A percentile compares a stretch with the other conserved stretches of the same genome.
Evolutionary conservation across 768 basidiomycete genomes (phyloP).

Genomic region (Leccinum disarticulatum): DNA sequence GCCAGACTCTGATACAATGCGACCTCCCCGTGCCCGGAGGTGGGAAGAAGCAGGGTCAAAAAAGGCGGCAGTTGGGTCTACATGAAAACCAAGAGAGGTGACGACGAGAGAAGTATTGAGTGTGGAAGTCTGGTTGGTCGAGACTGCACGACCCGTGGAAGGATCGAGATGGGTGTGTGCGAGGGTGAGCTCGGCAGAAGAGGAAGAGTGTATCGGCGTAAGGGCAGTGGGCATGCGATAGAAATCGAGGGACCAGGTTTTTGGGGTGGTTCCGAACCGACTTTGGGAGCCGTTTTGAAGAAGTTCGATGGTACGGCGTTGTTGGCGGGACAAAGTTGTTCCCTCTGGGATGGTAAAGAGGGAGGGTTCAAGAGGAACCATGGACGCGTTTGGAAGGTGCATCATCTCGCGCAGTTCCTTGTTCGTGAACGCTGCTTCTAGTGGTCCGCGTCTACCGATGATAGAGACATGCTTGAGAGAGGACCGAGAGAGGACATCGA

Average conservation of each 20-base stretch:
- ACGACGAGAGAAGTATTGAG: constrained; percentile 75
- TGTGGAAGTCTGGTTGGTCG: constrained; percentile 53
- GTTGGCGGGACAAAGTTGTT: constrained; percentile 53
- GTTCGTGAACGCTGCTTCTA: constrained; percentile 86
- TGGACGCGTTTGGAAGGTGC: constrained; percentile 57
- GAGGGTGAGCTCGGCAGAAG: constrained; percentile 47
- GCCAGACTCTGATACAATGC: constrained; percentile 45
- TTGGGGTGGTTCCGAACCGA: constrained; percentile 46
- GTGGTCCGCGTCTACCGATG: constrained; percentile 81
- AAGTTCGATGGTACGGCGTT: constrained; percentile 64
- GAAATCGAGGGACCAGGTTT: constrained; percentile 83
- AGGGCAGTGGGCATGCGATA: constrained; percentile 68
- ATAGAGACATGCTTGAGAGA: constrained; percentile 76
- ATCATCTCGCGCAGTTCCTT: constrained; percentile 92
- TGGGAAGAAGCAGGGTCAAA: constrained; percentile 57
- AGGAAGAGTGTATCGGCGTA: constrained; percentile 18
- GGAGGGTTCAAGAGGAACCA: constrained; percentile 57
- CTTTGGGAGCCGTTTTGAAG: constrained; percentile 63
- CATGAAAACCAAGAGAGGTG: constrained; percentile 84
- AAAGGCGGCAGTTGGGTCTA: constrained; percentile 59
- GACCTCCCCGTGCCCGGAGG: constrained; percentile 52
- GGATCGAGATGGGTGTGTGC: constrained; percentile 62
- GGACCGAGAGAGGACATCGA: constrained; percentile 63
- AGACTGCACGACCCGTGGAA: constrained; percentile 44
- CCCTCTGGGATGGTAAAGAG: constrained; percentile 41